Evolutionary conservation across 257 asterid genomes (phyloP).

Genomic region (Solanum arcanum): DNA sequence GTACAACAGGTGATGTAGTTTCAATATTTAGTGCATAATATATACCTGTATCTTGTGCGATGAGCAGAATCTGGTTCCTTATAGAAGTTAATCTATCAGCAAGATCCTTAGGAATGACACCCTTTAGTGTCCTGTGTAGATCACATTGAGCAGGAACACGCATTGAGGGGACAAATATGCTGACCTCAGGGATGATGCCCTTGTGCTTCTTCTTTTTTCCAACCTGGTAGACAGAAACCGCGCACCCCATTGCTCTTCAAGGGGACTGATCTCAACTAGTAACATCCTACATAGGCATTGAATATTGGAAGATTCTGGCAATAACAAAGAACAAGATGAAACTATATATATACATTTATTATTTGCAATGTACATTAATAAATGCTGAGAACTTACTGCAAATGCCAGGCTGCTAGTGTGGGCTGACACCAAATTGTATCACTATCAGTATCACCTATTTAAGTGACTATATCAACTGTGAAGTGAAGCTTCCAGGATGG

Average conservation of each 20-base stretch:
- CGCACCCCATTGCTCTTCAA: conserved; percentile 54
- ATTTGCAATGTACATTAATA: background rate
- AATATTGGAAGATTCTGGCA: background rate
- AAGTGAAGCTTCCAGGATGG: conserved; percentile 8
- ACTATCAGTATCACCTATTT: background rate
- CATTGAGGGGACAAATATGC: conserved; percentile 40
- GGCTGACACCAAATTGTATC: background rate
- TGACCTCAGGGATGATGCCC: conserved; percentile 35
- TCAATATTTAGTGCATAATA: background rate
- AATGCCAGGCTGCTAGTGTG: background rate
- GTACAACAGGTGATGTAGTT: background rate
- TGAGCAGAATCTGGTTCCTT: conserved; percentile 50
- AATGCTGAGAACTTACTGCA: background rate
- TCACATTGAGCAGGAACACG: conserved; percentile 48
- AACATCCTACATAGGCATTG: conserved; percentile 10
- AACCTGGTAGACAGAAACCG: conserved; percentile 37
- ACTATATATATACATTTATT: background rate
- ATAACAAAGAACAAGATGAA: background rate
- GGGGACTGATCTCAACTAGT: background rate
- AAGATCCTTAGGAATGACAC: conserved; percentile 53
- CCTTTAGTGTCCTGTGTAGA: conserved; percentile 27
- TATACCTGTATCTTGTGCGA: conserved; percentile 48
- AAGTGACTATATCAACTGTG: background rate
- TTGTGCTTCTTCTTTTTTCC: conserved; percentile 31
- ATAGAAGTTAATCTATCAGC: conserved; percentile 34